Base-by-base conservation (phyloP, 2,329 filamentous ascomycete species). In the Ascosphaera aggregata region DNA sequence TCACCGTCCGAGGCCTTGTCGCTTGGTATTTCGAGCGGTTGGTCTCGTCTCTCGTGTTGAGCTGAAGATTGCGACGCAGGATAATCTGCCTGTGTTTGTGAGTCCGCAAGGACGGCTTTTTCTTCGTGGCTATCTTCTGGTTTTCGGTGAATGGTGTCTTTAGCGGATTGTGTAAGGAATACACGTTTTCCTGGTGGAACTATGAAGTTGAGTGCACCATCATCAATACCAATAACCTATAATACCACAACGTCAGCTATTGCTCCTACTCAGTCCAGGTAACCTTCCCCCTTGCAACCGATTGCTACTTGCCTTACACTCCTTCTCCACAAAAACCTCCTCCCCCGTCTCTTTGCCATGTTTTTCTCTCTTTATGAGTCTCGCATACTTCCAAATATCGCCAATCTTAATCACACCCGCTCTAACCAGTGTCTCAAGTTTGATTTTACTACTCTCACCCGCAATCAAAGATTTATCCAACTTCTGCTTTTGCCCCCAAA, bases 401-500 rank as follows among this genome's bases (percentile, higher is more conserved):
- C 59, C 60, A 8, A 49, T 43, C 30, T 46, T 49, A 39, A 62
- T 46, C 17, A 59, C 43, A 2, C 51, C 54, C 38, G 56, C 45
- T 19, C 51, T 42, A 41, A 59, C 48, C 32, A 63, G 41, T 11
- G 50, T 53, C 15, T 46, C 47, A 18, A 63, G 39, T 41, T 55
- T 61, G 11, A 63, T 49, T 24, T 53, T 56, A 3, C 54, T 53
- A 41, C 55, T 57, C 41, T 63, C 56, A 3, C 61, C 61, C 7
- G 61, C 57, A 39, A 49, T n/a, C 15, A 56, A 43, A 7, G 41
- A 42, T 27, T 44, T 45, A 34, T 50, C 46, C 27, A 57, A 42
- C 42, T 53, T 59, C 49, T 61, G 59, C 44, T 67, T 69, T 49
- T 70, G 64, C 0, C 69, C 69, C 66, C 69, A 74, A 45, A 65